Percentiles rank a stretch among this genome's conserved stretches.
Conservation (phyloP, 2,329 filamentous ascomycete genomes). For the Curvularia spicifera region DNA sequence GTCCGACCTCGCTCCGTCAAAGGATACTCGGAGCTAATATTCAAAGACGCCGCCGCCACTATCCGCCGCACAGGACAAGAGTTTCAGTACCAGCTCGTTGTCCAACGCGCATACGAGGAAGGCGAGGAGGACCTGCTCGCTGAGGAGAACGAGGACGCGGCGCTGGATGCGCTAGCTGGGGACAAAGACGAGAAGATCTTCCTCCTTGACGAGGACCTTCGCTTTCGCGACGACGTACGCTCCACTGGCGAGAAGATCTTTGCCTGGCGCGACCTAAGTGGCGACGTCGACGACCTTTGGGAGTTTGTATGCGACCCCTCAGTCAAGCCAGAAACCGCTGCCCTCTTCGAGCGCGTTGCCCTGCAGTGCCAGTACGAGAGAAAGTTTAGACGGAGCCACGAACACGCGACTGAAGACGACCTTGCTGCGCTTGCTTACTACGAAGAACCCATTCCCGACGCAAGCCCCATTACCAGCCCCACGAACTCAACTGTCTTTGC, state of each 20-base stretch:
- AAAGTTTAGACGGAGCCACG: constrained; percentile 82
- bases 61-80: constrained; percentile 94
- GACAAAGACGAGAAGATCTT: constrained; percentile 98
- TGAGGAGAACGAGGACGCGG: constrained; percentile 86
- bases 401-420: constrained; percentile 81
- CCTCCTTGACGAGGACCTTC: constrained; percentile 87
- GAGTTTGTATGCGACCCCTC: constrained; percentile 92
- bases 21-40: constrained; percentile 98
- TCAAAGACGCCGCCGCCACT: constrained; percentile 92
- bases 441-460: constrained; percentile 66
- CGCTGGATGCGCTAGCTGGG: constrained; percentile 71
- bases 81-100: constrained; percentile 95
- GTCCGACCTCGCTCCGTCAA: constrained; percentile 95
- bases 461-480: constrained; percentile 63
- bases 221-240: constrained; percentile 83
- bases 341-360: constrained; percentile 81
- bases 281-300: constrained; percentile 93
- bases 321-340: constrained; percentile 72
- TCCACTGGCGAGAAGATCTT: constrained; percentile 83
- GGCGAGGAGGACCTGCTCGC: constrained; percentile 91
- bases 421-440: constrained; percentile 82
- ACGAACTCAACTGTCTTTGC: constrained; percentile 45
- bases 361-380: constrained; percentile 97
- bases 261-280: constrained; percentile 93
- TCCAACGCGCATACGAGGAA: constrained; percentile 96